These are phyloP conservation scores for Aegilops speltoides DNA, from an alignment of 176 grass and related monocot genomes.

Conservation along the genomic window DNA sequence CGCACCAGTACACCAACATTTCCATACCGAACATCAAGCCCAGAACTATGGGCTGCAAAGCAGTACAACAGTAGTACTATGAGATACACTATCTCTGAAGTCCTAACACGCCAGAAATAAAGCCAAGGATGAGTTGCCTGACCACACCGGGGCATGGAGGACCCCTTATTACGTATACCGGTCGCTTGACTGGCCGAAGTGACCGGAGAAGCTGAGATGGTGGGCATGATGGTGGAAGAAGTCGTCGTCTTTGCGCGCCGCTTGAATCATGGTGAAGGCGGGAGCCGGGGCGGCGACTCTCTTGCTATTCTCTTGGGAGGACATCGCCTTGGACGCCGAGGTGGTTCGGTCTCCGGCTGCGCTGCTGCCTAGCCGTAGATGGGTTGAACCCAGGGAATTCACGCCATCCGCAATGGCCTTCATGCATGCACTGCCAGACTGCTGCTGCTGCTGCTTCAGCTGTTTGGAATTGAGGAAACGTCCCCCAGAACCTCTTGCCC, in stretches of 20 bases:
- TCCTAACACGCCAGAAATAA: slow-evolving; percentile 31
- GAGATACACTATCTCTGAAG: slow-evolving; percentile 8
- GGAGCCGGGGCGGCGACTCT: slow-evolving; percentile 11
- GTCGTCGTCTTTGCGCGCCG: slow-evolving; percentile 1
- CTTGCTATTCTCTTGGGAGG: slow-evolving; percentile 11
- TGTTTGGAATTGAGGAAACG: slow-evolving; percentile 74
- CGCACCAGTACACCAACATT: slow-evolving; percentile 18
- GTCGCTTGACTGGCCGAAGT: slow-evolving; percentile 23
- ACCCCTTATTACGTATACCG: neutral
- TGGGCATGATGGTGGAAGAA: slow-evolving; percentile 36
- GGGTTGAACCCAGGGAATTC: slow-evolving; percentile 22
- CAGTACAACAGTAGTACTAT: neutral
- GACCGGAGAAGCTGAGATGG: slow-evolving; percentile 37
- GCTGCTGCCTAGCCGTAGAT: slow-evolving; percentile 25
- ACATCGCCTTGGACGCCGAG: neutral
- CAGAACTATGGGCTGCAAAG: slow-evolving; percentile 19
- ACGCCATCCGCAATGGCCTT: neutral
- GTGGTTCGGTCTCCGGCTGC: neutral
- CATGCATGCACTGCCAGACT: slow-evolving; percentile 1
- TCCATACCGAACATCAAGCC: neutral
- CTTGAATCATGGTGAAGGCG: slow-evolving; percentile 19
- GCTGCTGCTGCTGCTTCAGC: slow-evolving; percentile 37
- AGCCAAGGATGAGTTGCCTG: slow-evolving; percentile 91
- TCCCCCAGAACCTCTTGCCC: slow-evolving; percentile 64
- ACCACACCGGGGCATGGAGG: slow-evolving; percentile 9